These are phyloP conservation scores for Leucosporidium yakuticum DNA, from an alignment of 768 basidiomycete genomes.

Conservation along the genomic window DNA sequence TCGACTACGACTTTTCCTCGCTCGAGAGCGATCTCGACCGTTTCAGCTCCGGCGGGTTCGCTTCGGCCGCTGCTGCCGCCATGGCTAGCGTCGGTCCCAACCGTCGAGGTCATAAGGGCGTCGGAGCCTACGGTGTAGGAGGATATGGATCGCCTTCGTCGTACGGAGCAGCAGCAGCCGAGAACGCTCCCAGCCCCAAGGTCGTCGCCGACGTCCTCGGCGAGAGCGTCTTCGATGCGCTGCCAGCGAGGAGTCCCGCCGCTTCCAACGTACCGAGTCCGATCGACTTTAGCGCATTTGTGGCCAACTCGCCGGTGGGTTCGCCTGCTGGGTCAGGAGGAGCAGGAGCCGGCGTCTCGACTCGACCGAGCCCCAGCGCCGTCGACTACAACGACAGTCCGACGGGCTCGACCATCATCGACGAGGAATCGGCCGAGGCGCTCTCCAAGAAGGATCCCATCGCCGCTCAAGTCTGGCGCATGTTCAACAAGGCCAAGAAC, in stretches of 20 bases:
- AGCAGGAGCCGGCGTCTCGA: neutral
- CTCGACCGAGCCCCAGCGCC: neutral
- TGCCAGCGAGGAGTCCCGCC: neutral
- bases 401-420: conserved; percentile 21
- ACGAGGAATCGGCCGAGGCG: conserved; percentile 28
- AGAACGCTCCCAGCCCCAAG: conserved; percentile 13
- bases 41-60: conserved; percentile 31
- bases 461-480: conserved; percentile 94
- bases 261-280: neutral
- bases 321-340: neutral
- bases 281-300: conserved; percentile 8
- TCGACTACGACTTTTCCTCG: conserved; percentile 31
- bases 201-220: conserved; percentile 25
- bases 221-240: conserved; percentile 11
- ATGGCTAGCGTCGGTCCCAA: conserved; percentile 27
- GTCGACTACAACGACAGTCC: conserved; percentile 2
- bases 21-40: conserved; percentile 34
- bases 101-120: conserved; percentile 6
- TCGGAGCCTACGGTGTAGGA: conserved; percentile 23
- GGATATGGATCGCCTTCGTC: neutral
- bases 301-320: neutral
- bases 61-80: conserved; percentile 29
- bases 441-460: conserved; percentile 65
- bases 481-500: conserved; percentile 87
- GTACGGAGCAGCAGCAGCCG: neutral